A percentile compares a stretch with the other conserved stretches of the same genome.
These are phyloP conservation scores for Chalciporus pseudorubinellus DNA, from an alignment of 768 basidiomycete species.

Conservation along the genomic window DNA sequence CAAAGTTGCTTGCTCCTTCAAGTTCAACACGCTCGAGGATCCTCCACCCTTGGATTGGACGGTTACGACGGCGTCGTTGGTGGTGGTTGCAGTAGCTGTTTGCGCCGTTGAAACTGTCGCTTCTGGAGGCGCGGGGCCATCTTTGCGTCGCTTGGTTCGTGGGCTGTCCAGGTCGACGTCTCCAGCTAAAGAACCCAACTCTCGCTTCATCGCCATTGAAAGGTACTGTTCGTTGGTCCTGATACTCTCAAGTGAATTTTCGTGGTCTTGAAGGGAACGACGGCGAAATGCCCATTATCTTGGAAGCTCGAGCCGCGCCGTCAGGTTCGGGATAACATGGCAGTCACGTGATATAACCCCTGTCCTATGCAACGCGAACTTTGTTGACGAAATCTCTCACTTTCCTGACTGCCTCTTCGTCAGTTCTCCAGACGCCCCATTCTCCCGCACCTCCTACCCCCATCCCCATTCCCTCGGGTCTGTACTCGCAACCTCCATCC, in stretches of 20 bases:
- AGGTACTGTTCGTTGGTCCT: constrained; percentile 8
- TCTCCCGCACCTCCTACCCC: constrained; percentile 51
- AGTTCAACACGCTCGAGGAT: constrained; percentile 41
- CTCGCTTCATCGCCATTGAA: constrained; percentile 50
- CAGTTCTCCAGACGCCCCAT: constrained; percentile 71
- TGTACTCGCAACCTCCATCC: constrained; percentile 49
- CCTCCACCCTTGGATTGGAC: constrained; percentile 21
- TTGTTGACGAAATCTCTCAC: constrained; percentile 50
- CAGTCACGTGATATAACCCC: constrained; percentile 30
- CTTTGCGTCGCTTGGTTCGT: constrained; percentile 52
- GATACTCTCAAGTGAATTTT: constrained; percentile 27
- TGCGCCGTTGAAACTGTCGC: constrained; percentile 36
- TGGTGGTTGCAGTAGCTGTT: constrained; percentile 32
- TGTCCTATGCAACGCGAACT: background rate
- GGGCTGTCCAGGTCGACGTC: constrained; percentile 44
- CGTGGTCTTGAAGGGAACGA: constrained; percentile 25
- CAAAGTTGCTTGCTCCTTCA: constrained; percentile 66
- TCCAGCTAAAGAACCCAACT: constrained; percentile 40
- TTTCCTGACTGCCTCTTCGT: constrained; percentile 46
- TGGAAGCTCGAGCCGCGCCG: constrained; percentile 25
- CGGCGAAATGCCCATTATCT: constrained; percentile 35
- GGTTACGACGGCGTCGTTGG: constrained; percentile 23
- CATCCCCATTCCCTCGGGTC: constrained; percentile 66
- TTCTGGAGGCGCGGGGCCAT: constrained; percentile 39
- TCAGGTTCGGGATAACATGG: constrained; percentile 17